Conservation (phyloP, 2,329 filamentous ascomycete species). For the Trichoderma citrinoviride region DNA sequence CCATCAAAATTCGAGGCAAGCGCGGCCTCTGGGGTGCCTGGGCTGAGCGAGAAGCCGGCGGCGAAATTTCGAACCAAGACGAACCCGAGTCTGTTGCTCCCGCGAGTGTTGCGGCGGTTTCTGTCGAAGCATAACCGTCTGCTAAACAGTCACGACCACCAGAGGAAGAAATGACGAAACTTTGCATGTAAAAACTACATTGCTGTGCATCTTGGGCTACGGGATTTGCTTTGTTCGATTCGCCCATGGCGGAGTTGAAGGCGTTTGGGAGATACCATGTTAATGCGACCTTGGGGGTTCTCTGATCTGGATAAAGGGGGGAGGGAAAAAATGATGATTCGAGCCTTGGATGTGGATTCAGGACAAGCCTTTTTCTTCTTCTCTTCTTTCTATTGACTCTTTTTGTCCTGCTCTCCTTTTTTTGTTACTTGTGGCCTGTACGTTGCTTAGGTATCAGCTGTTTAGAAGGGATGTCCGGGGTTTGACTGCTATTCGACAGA, state of each 20-base stretch:
- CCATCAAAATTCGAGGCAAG: constrained; percentile 84
- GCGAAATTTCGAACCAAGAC: constrained; percentile 56
- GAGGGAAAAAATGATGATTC: constrained; percentile 24
- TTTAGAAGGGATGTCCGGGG: constrained; percentile 17
- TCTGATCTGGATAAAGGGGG: constrained; percentile 27
- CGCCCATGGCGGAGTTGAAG: constrained; percentile 36
- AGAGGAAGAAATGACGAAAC: background rate
- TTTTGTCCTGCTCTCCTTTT: background rate
- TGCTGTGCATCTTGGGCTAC: constrained; percentile 35
- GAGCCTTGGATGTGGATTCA: constrained; percentile 21
- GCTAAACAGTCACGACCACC: background rate
- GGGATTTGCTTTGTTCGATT: constrained; percentile 30
- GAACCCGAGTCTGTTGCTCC: constrained; percentile 40
- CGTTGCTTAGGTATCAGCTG: constrained; percentile 1
- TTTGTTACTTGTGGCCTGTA: background rate
- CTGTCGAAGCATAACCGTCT: constrained; percentile 38
- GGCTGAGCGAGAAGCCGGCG: constrained; percentile 75
- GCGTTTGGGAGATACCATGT: constrained; percentile 42
- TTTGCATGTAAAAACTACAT: constrained; percentile 36
- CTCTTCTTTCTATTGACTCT: background rate
- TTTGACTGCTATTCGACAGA: background rate
- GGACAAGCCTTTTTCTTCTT: background rate
- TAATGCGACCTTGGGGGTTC: constrained; percentile 28
- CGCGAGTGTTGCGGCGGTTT: constrained; percentile 34
- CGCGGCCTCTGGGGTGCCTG: constrained; percentile 94